phyloP scores from a whole-genome alignment of 2,329 filamentous ascomycete genomes.

The Nemania sp. region DNA sequence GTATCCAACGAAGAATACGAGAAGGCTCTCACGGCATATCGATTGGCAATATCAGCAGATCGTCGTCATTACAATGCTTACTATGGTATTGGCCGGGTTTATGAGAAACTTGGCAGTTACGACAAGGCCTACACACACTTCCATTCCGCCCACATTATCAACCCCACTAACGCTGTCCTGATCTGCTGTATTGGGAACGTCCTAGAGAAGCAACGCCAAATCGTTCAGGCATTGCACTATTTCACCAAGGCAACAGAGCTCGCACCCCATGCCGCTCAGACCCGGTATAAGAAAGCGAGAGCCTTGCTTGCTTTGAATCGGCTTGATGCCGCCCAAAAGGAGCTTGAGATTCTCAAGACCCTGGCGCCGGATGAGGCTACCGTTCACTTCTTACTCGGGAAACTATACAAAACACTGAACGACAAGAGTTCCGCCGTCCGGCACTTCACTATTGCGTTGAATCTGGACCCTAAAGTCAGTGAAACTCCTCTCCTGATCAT shows the following conservation, averaged over 20 bases:
- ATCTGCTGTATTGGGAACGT: slow-evolving; percentile 91
- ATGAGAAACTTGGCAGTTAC: slow-evolving; percentile 87
- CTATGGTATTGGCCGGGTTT: slow-evolving; percentile 84
- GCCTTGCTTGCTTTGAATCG: slow-evolving; percentile 77
- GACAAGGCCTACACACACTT: slow-evolving; percentile 93
- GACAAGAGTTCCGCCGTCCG: slow-evolving; percentile 81
- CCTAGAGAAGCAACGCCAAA: slow-evolving; percentile 85
- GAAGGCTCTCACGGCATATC: slow-evolving; percentile 86
- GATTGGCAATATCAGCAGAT: slow-evolving; percentile 83
- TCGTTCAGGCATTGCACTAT: slow-evolving; percentile 75
- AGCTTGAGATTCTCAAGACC: slow-evolving; percentile 87
- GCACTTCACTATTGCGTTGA: slow-evolving; percentile 92
- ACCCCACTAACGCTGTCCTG: slow-evolving; percentile 90
- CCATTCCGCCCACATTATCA: slow-evolving; percentile 83
- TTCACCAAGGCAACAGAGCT: slow-evolving; percentile 83
- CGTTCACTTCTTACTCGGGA: slow-evolving; percentile 92
- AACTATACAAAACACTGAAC: slow-evolving; percentile 74
- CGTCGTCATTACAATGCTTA: slow-evolving; percentile 96
- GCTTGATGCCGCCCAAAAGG: slow-evolving; percentile 74
- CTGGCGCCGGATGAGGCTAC: slow-evolving; percentile 93
- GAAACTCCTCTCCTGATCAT: not conserved
- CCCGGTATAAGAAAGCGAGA: slow-evolving; percentile 90
- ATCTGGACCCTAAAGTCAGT: slow-evolving; percentile 91
- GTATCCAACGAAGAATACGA: slow-evolving; percentile 97
- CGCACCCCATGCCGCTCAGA: slow-evolving; percentile 78